Percentiles rank a stretch among this genome's conserved stretches.
Evolutionary conservation across 2,329 filamentous ascomycete genomes (phyloP).

Genomic region (Aspergillus ruber): DNA sequence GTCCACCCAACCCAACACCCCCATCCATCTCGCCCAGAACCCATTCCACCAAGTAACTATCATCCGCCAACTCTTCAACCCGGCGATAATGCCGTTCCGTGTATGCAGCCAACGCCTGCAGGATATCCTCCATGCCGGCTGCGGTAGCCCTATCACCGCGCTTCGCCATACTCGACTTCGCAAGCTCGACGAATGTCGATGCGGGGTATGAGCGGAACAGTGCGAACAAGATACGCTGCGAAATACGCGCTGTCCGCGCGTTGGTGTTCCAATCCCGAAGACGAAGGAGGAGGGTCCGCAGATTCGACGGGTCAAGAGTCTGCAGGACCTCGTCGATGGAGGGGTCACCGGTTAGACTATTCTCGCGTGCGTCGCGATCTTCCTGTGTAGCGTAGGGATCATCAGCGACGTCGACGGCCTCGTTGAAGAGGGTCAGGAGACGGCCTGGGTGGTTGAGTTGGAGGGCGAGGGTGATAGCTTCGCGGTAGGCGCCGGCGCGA

Average conservation of each 20-base stretch:
- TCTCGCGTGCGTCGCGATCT: constrained; percentile 20
- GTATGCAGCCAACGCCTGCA: constrained; percentile 82
- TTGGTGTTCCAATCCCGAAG: constrained; percentile 98
- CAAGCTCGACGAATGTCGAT: constrained; percentile 65
- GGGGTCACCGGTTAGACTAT: constrained; percentile 39
- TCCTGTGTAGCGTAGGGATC: constrained; percentile 39
- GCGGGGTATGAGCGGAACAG: constrained; percentile 77
- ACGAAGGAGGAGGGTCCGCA: constrained; percentile 73
- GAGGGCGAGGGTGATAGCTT: constrained; percentile 85
- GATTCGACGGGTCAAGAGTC: constrained; percentile 74
- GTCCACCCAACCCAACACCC: constrained; percentile 43
- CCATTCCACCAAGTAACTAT: constrained; percentile 92
- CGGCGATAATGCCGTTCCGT: constrained; percentile 89
- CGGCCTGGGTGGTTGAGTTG: constrained; percentile 91
- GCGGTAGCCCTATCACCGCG: constrained; percentile 33
- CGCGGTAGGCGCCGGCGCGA: constrained; percentile 76
- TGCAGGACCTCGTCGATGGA: constrained; percentile 75
- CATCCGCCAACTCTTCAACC: constrained; percentile 82
- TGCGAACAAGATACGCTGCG: constrained; percentile 76
- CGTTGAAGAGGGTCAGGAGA: constrained; percentile 74
- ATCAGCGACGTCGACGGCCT: constrained; percentile 69
- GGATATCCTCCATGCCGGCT: constrained; percentile 69
- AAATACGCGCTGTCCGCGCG: constrained; percentile 73
- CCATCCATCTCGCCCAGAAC: constrained; percentile 88
- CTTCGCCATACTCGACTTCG: constrained; percentile 30